Evolutionary conservation across 345 rosid species (phyloP).

Genomic region (Salix brachista): DNA sequence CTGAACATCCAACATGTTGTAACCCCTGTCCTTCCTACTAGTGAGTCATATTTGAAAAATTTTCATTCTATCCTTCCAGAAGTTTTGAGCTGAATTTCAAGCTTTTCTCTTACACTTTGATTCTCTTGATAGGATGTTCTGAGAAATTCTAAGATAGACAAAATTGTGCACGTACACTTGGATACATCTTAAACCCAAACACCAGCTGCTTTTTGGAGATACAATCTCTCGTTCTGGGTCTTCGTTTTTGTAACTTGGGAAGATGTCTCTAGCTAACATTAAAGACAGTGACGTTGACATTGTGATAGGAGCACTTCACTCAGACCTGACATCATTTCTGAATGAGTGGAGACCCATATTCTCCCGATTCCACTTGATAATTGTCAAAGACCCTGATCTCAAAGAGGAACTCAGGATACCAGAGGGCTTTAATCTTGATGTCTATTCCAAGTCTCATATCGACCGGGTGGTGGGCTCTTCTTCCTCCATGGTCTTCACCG

Average conservation of each 20-base stretch:
- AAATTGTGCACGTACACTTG: background rate
- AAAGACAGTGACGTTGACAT: conserved; percentile 75
- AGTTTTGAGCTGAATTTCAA: conserved; percentile 7
- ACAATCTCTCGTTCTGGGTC: conserved; percentile 9
- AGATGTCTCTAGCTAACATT: conserved; percentile 52
- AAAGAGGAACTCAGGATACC: conserved; percentile 80
- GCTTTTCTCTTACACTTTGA: conserved; percentile 12
- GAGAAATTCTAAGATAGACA: conserved; percentile 46
- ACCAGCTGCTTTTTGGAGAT: conserved; percentile 7
- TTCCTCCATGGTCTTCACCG: conserved; percentile 58
- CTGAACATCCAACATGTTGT: conserved; percentile 52
- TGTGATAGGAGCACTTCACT: conserved; percentile 79
- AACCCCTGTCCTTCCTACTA: conserved; percentile 73
- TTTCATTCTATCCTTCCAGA: background rate
- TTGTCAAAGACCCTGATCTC: conserved; percentile 91
- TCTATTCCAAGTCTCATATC: conserved; percentile 69
- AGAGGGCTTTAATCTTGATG: conserved; percentile 63
- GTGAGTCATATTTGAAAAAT: conserved; percentile 39
- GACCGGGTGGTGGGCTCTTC: conserved; percentile 57
- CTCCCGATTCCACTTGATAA: conserved; percentile 70
- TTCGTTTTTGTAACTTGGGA: conserved; percentile 13
- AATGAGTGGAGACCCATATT: conserved; percentile 70
- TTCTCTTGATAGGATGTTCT: conserved; percentile 48
- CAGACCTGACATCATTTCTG: conserved; percentile 69
- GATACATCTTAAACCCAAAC: conserved; percentile 2